Base-by-base conservation (phyloP, 257 asterid species). In the Nicotiana tomentosiformis region DNA sequence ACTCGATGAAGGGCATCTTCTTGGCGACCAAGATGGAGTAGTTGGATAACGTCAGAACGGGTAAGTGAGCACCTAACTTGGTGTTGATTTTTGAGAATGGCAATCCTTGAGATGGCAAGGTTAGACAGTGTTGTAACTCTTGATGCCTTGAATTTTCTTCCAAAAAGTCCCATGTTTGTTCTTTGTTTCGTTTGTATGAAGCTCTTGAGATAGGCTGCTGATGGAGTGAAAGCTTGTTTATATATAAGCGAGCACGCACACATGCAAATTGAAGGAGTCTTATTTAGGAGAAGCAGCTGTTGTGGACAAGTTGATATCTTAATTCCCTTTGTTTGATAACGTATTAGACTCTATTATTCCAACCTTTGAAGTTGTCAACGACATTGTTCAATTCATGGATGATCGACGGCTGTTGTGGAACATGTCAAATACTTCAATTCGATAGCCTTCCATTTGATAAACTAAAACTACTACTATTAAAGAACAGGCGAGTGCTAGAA, bases 51-150 rank as follows among this genome's bases (percentile, higher is more conserved):
- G 57, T 85, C 91, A 16, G 89, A 89, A 35, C 26, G 49, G 15
- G 88, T 88, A 10, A 85, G 86, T 81, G 84, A 82, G 43, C 84
- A 85, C 67, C 80, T 86, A 2, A 80, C 85, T 15, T 43, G 23
- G 74, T 89, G 90, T 17, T 69, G 79, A 1, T 89, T 89, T 77
- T 81, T 83, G 6, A 88, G 86, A 61, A 83, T 56, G 76, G 84
- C 64, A 33, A 89, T 88, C 55, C 92, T 86, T 2, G 89, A 83
- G 65, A 84, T 82, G 33, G 90, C 88, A 53, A 88, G 88, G 76
- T 83, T 81, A 26, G 85, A 55, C 74, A 84, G 72, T 84, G 2
- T 84, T 32, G 66, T 80, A 33, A 85, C 74, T 82, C 85, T 84
- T 32, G 78, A 23, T n/a, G 84, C 53, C 78, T 80, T 77, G 33